Evolutionary conservation across 805 yeast genomes (phyloP).

Genomic region (Candida sanyiensis): DNA sequence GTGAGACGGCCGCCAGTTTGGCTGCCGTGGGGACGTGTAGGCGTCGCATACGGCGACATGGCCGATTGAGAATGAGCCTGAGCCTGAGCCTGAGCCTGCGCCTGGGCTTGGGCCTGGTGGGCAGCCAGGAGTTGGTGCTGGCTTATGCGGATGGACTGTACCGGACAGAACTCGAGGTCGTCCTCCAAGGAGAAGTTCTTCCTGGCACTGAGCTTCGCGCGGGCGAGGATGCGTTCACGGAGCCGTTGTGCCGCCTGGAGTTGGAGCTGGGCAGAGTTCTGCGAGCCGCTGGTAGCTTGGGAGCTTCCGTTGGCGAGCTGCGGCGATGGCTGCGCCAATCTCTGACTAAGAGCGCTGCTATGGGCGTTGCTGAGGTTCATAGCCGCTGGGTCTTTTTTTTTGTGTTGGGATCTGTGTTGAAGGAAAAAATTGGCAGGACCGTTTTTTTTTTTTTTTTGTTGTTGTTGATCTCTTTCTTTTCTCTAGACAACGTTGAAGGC

Average conservation of each 20-base stretch:
- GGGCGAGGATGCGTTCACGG: constrained; percentile 28
- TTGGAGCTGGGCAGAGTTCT: constrained; percentile 12
- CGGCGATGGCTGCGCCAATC: constrained; percentile 1
- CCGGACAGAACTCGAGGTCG: constrained; percentile 66
- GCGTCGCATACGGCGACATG: constrained; percentile 21
- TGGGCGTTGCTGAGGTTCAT: too few species aligned
- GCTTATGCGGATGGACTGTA: constrained; percentile 6
- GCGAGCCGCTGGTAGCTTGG: too few species aligned
- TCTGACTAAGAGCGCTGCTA: too few species aligned
- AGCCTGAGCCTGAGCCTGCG: too few species aligned
- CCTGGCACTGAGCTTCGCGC: constrained; percentile 51
- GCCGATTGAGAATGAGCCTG: constrained; percentile 1
- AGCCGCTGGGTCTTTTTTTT: too few species aligned
- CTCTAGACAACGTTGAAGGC: neutral
- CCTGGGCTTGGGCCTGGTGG: neutral
- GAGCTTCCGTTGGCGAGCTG: too few species aligned
- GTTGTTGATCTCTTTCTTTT: neutral
- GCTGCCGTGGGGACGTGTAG: constrained; percentile 16
- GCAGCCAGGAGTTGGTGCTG: neutral
- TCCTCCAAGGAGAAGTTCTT: constrained; percentile 68
- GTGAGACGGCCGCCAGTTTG: too few species aligned
- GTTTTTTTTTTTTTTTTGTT: neutral
- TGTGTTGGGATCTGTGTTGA: too few species aligned
- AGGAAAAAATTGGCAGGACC: too few species aligned
- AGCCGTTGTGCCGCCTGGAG: constrained; percentile 17